A percentile compares a stretch with the other conserved stretches of the same genome.
phyloP scores from a whole-genome alignment of 306 rosid genomes.

The Ceratonia siliqua region DNA sequence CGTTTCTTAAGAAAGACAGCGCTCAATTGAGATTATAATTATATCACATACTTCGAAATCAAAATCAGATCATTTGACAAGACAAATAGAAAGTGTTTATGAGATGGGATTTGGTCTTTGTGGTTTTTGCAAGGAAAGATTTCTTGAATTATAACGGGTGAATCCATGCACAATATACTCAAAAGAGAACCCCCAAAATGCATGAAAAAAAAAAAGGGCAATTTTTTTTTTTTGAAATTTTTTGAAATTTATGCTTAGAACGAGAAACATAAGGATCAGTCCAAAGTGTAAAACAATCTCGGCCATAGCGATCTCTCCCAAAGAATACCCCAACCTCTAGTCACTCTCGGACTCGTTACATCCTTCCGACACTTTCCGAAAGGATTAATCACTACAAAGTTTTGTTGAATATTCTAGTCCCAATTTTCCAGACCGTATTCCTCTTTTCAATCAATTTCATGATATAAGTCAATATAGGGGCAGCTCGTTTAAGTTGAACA shows the following conservation, averaged over 20 bases:
- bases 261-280: background rate
- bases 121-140: background rate
- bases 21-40: background rate
- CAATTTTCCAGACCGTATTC: constrained; percentile 38
- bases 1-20: background rate
- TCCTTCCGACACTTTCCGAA: background rate
- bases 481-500: constrained; percentile 45
- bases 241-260: background rate
- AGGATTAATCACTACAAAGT: constrained; percentile 6
- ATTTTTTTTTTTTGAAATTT: background rate
- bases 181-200: background rate
- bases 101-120: background rate
- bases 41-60: background rate
- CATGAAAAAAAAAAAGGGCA: background rate
- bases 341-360: background rate
- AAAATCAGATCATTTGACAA: background rate
- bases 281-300: background rate
- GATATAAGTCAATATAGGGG: constrained; percentile 32
- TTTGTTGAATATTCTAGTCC: constrained; percentile 38
- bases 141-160: background rate
- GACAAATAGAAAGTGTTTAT: background rate
- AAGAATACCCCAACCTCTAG: background rate
- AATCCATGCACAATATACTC: background rate
- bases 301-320: background rate
- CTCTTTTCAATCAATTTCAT: constrained; percentile 39